Evolutionary conservation across 2,329 filamentous ascomycete species (phyloP), one percentile per base, ranked within the genome.

Genomic region (Ceratocystis destructans): DNA sequence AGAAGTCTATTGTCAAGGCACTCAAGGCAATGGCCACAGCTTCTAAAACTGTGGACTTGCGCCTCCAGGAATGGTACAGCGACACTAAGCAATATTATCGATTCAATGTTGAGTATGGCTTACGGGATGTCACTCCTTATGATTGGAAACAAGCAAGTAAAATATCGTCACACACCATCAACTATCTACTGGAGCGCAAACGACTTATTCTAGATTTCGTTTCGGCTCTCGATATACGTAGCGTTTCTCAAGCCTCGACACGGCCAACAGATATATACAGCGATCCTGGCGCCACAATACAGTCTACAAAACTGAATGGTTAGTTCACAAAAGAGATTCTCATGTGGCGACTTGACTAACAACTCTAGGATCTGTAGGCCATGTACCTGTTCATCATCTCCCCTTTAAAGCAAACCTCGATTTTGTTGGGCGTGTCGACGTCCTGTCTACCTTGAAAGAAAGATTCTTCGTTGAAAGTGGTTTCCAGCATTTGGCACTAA

Each of bases 51-150:
- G 46, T 5, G 1, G 2, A 50, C 15, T 50, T 50, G 46, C 15
- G n/a, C 6, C 46, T 50, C 68, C 62, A 6, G 70, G 68, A 59
- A 61, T 50, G 63, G 62, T 72, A 71, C 61, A 62, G 68, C 10
- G 69, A 67, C 5, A 68, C 53, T 25, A 55, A 53, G 5, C 66
- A 67, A 25, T 73, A 74, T 66, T 69, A 69, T 46, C 68, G 72
- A 15, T 72, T 73, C 64, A 72, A 72, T 46, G 72, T 73, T 1
- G 70, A 72, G 15, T 67, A 66, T n/a, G 73, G 73, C 5, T 61
- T 74, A 6, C 41, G 71, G 37, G 69, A 72, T 59, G 64, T 72
- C 20, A 70, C 68, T 0, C 59, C 73, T 6, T 70, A 71, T 0
- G 71, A 73, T 44, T 73, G 71, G 72, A 61, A 72, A 44, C 71